Evolutionary conservation across 768 basidiomycete genomes (phyloP).

Genomic region (Hericium rajendrae): DNA sequence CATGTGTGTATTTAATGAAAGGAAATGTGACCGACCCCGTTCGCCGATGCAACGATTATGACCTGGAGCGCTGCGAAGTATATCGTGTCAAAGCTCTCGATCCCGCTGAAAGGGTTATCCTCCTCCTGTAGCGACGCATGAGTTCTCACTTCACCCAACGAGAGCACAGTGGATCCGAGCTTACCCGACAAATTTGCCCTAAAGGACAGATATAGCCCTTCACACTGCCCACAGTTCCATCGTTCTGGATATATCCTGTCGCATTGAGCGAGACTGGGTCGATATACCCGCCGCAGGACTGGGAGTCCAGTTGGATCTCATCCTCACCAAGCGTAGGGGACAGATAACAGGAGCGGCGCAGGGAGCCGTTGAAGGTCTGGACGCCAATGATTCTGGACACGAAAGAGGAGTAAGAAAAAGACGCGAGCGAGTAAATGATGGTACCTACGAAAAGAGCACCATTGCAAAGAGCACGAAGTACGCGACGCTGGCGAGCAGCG

Average conservation of each 20-base stretch:
- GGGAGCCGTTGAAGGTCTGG: constrained; percentile 84
- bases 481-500: constrained; percentile 81
- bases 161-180: constrained; percentile 5
- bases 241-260: constrained; percentile 30
- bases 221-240: constrained; percentile 27
- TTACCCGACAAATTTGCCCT: constrained; percentile 74
- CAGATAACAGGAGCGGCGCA: constrained; percentile 55
- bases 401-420: neutral
- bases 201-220: constrained; percentile 91
- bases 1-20: neutral
- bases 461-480: constrained; percentile 91
- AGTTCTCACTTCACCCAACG: neutral
- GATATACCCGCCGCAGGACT: constrained; percentile 77
- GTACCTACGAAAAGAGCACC: constrained; percentile 71
- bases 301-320: constrained; percentile 33
- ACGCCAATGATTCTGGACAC: constrained; percentile 75
- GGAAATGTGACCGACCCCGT: constrained; percentile 36
- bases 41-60: constrained; percentile 72
- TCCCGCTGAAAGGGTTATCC: constrained; percentile 51
- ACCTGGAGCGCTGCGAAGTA: constrained; percentile 76
- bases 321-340: constrained; percentile 44
- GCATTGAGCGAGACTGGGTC: constrained; percentile 43
- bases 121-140: constrained; percentile 35
- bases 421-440: neutral
- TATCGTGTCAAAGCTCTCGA: constrained; percentile 85